Base-by-base conservation (phyloP, 805 yeast species). In the Groenewaldozyma salmanticensis region DNA sequence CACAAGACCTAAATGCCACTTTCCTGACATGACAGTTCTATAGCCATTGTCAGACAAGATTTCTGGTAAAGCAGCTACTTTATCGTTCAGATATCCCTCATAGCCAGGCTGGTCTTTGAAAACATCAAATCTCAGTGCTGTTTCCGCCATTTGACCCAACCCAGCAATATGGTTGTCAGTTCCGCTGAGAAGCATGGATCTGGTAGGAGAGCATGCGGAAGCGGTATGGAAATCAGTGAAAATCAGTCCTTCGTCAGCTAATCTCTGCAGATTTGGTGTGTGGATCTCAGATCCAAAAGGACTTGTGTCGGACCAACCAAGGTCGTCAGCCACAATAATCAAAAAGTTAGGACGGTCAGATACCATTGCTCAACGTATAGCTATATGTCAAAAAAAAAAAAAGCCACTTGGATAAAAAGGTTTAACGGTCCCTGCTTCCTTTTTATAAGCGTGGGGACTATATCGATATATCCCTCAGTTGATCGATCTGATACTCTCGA, bases 101-200 rank as follows among this genome's bases (percentile, higher is more conserved):
- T 74, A 72, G 2, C 79, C 79, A 0, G 74, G 73, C 49, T 69
- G 67, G 3, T 67, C 71, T 3, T 40, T 57, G 35, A 70, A 31
- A 17, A 33, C 49, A 6, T 67, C 68, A 15, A 55, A 49, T 27
- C 59, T 47, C 0, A 65, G 62, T 52, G 64, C 67, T 24, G 29
- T 35, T 49, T 74, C 79, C 2, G 65, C 68, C 78, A 74, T 72
- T 48, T 74, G 77, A 5, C 79, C 79, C 39, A 73, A 51, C 1
- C 80, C 80, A 9, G 78, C 77, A 52, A 74, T 66, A 47, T 76
- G 79, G 51, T 75, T 73, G 50, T 76, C 80, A 3, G 79, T 74
- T 3, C 81, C 82, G 2, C 76, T 70, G 33, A 75, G 55, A 2
- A 76, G 61, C 75, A 75, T 75, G 9, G 80, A 74, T 44, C 81